These are phyloP conservation scores for Polytrichum formosum DNA, from an alignment of 225 moss, liverwort and hornwort genomes.

Conservation along the genomic window DNA sequence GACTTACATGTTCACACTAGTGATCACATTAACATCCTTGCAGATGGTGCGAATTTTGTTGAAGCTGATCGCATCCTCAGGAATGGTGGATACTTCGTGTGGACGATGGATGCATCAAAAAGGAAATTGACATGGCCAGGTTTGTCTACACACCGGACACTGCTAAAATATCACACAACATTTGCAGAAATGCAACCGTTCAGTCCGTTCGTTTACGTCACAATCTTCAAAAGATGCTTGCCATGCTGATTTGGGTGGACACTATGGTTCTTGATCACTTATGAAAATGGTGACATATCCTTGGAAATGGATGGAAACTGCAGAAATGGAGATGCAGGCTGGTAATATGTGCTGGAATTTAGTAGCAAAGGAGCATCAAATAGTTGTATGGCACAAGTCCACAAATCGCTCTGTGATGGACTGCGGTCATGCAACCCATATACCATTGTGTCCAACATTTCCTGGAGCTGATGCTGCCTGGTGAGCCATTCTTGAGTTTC, in stretches of 20 bases:
- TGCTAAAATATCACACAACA: too few relatives aligned
- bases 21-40: not conserved
- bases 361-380: constrained; percentile 13
- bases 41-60: constrained; percentile 59
- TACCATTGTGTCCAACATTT: constrained; percentile 31
- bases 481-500: constrained; percentile 26
- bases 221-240: not conserved
- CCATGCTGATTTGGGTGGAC: not conserved
- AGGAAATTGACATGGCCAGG: constrained; percentile 26
- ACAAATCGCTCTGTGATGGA: constrained; percentile 19
- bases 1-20: too few relatives aligned
- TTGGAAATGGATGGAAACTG: constrained; percentile 4
- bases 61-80: constrained; percentile 85
- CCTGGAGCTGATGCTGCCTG: constrained; percentile 19
- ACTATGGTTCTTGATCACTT: not conserved
- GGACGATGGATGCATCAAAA: constrained; percentile 29
- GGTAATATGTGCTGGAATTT: constrained; percentile 51
- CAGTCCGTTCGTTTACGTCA: not conserved
- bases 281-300: not conserved
- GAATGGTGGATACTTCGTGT: constrained; percentile 73
- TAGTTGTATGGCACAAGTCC: constrained; percentile 47
- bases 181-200: too few relatives aligned
- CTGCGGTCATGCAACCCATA: constrained; percentile 18
- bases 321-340: constrained; percentile 41
- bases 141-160: constrained; percentile 8